Evolutionary conservation across 495 filamentous ascomycete species (phyloP).

Genomic region (Chaetomium cochliodes): DNA sequence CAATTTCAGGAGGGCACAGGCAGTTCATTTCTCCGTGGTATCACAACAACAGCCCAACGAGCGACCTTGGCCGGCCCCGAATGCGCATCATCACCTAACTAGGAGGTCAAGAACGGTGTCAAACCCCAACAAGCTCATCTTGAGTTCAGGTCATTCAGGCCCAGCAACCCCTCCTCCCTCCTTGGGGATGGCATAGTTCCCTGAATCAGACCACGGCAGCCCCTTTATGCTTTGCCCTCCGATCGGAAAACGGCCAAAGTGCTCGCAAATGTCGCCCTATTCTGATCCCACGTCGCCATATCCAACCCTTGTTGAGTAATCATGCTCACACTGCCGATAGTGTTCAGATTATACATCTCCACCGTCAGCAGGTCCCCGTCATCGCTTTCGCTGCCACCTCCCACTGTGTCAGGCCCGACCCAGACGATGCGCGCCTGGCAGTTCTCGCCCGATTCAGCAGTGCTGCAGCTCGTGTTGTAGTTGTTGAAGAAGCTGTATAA

Average conservation of each 20-base stretch:
- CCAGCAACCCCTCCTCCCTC: neutral
- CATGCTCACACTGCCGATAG: conserved; percentile 38
- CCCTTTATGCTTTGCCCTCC: neutral
- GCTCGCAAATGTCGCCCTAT: conserved; percentile 33
- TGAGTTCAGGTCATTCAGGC: neutral
- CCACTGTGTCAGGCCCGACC: conserved; percentile 15
- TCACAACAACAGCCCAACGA: too few species aligned
- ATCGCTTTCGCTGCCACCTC: neutral
- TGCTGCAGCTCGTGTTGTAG: conserved; percentile 74
- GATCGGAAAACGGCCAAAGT: conserved; percentile 30
- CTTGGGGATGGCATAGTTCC: neutral
- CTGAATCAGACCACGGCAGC: neutral
- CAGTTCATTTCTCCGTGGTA: too few species aligned
- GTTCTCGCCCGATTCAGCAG: conserved; percentile 55
- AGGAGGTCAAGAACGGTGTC: too few species aligned
- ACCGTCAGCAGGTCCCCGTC: conserved; percentile 14
- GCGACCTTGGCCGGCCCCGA: too few species aligned
- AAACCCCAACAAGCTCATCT: too few species aligned
- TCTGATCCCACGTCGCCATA: conserved; percentile 33
- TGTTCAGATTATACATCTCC: conserved; percentile 36
- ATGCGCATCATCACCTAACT: too few species aligned
- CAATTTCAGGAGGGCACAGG: too few species aligned
- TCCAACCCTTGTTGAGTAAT: conserved; percentile 28
- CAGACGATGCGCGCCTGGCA: conserved; percentile 75
- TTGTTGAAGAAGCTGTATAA: conserved; percentile 85